phyloP scores from a whole-genome alignment of 805 yeast species.

The Yarrowia sp. region DNA sequence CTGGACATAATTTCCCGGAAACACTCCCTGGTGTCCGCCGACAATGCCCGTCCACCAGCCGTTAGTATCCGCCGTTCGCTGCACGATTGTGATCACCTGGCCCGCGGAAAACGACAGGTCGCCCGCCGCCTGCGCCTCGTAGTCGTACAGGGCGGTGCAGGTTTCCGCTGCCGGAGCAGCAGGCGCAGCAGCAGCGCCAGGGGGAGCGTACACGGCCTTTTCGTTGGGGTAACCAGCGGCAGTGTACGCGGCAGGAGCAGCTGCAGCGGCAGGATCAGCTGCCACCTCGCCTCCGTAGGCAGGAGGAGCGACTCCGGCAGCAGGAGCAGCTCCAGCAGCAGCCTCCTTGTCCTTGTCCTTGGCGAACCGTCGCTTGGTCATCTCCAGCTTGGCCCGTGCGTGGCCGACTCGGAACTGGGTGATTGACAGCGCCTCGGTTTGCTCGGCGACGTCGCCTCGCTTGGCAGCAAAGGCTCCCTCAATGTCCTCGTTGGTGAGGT shows the following conservation, averaged over 20 bases:
- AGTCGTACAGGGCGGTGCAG: slow-evolving; percentile 91
- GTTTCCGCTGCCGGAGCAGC: slow-evolving; percentile 44
- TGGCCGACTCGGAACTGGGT: slow-evolving; percentile 91
- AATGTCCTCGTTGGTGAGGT: slow-evolving; percentile 72
- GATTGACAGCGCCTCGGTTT: slow-evolving; percentile 85
- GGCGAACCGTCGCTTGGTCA: slow-evolving; percentile 74
- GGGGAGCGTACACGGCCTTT: slow-evolving; percentile 44
- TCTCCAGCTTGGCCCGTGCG: slow-evolving; percentile 82
- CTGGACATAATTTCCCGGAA: slow-evolving; percentile 97
- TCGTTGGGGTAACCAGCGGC: slow-evolving; percentile 47
- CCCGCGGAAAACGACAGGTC: slow-evolving; percentile 91
- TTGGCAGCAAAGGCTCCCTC: slow-evolving; percentile 78
- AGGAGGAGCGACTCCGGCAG: slow-evolving; percentile 52
- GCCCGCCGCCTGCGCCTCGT: slow-evolving; percentile 90
- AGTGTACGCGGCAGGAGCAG: slow-evolving; percentile 47
- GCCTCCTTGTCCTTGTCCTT: slow-evolving; percentile 40
- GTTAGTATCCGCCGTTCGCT: slow-evolving; percentile 72
- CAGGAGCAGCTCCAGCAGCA: slow-evolving; percentile 43
- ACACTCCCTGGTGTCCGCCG: slow-evolving; percentile 87
- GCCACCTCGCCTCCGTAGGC: slow-evolving; percentile 47
- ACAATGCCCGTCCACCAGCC: slow-evolving; percentile 98
- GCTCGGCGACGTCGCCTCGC: slow-evolving; percentile 90
- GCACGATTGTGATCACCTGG: slow-evolving; percentile 79
- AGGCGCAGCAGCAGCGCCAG: slow-evolving; percentile 47
- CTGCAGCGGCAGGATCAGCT: slow-evolving; percentile 41